Conservation (phyloP, 1,139 yeast genomes). For the Candida sp. region DNA sequence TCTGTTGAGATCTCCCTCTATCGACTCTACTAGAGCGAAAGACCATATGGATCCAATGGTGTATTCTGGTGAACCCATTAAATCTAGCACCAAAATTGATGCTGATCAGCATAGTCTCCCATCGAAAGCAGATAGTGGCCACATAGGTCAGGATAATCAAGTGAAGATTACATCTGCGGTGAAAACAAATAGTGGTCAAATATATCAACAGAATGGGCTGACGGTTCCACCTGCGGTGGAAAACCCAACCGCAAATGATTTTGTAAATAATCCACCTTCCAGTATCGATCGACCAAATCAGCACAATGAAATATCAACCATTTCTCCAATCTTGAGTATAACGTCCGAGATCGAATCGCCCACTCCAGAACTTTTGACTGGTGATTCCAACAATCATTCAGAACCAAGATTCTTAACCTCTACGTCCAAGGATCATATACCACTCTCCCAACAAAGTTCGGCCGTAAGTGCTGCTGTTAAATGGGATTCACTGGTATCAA, state of each 20-base stretch:
- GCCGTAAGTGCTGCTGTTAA: not conserved
- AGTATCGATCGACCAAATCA: not conserved
- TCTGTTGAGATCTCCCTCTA: not conserved
- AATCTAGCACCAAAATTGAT: no score
- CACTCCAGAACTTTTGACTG: not conserved
- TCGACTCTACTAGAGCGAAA: not conserved
- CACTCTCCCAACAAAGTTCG: conserved; percentile 1
- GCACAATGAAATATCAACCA: not conserved
- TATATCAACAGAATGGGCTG: not conserved
- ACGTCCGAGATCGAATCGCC: not conserved
- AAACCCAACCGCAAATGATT: not conserved
- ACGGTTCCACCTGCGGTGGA: no score
- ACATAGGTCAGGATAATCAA: not conserved
- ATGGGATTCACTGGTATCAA: conserved; percentile 2
- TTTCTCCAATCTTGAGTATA: not conserved
- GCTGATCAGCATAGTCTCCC: not conserved
- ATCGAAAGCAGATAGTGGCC: not conserved
- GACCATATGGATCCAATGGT: not conserved
- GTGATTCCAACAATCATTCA: not conserved
- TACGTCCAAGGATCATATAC: not conserved
- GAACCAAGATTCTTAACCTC: not conserved
- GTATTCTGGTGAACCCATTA: not conserved
- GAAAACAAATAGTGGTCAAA: not conserved
- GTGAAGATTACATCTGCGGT: not conserved
- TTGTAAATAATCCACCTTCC: not conserved